Percentiles rank a stretch among this genome's conserved stretches.
Evolutionary conservation across 1,284 basidiomycete species (phyloP).

Genomic region (Flammula alnicola): DNA sequence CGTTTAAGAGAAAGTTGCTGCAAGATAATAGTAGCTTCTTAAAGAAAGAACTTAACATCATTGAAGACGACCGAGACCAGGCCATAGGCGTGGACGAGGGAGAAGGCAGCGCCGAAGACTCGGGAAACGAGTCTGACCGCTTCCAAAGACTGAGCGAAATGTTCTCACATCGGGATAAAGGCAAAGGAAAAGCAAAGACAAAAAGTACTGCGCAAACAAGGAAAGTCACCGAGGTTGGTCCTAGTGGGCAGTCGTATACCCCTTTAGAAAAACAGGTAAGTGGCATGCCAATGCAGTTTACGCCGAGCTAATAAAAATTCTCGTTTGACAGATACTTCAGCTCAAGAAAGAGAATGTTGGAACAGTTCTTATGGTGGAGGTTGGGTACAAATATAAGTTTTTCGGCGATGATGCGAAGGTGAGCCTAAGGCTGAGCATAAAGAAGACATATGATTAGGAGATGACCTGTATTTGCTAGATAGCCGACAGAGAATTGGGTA

Average conservation of each 20-base stretch:
- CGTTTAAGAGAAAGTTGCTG: conserved; percentile 61
- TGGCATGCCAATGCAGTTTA: not conserved
- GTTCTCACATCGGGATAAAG: conserved; percentile 49
- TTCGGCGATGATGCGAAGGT: conserved; percentile 91
- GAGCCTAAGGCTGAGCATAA: conserved; percentile 9
- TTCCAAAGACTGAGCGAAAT: conserved; percentile 54
- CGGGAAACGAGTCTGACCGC: conserved; percentile 46
- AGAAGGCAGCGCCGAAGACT: conserved; percentile 29
- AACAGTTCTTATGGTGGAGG: conserved; percentile 84
- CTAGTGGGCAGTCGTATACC: conserved; percentile 81
- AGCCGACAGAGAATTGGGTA: conserved; percentile 83
- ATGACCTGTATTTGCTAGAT: too few relatives aligned
- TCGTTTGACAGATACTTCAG: conserved; percentile 54
- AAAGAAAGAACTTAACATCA: conserved; percentile 19
- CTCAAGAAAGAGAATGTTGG: conserved; percentile 78
- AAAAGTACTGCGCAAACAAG: conserved; percentile 35
- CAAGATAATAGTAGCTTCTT: conserved; percentile 44
- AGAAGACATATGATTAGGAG: too few relatives aligned
- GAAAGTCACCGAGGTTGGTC: conserved; percentile 63
- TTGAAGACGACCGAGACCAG: too few relatives aligned
- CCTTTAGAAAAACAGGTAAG: conserved; percentile 82
- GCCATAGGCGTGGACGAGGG: conserved; percentile 19
- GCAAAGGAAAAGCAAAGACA: conserved; percentile 37
- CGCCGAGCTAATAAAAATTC: not conserved
- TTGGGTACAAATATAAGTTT: conserved; percentile 90